These are phyloP conservation scores for Ceratobasidium sp. DNA, from an alignment of 1,284 basidiomycete genomes.

Conservation along the genomic window DNA sequence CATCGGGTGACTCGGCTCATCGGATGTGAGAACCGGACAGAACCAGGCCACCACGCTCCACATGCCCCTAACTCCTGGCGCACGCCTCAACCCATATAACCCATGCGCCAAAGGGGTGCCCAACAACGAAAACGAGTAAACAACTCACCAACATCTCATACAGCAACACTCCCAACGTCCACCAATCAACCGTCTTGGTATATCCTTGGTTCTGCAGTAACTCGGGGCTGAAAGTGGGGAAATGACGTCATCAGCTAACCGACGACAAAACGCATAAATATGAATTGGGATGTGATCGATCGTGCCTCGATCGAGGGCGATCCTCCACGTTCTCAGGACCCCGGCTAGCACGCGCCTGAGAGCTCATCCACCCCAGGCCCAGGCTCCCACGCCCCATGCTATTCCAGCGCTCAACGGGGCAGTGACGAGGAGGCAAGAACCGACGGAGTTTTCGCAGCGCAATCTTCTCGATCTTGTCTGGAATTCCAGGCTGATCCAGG, in stretches of 20 bases:
- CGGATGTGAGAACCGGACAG: not conserved
- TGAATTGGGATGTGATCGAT: constrained; percentile 1
- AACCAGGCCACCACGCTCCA: not conserved
- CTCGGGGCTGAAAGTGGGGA: constrained; percentile 63
- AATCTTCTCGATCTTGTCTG: not conserved
- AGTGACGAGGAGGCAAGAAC: too few relatives aligned
- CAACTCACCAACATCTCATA: constrained; percentile 93
- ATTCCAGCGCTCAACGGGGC: not conserved
- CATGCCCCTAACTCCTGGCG: not conserved
- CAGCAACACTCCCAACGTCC: constrained; percentile 95
- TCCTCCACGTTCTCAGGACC: not conserved
- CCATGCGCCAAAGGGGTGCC: not conserved
- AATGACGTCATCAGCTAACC: constrained; percentile 8
- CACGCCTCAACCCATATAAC: not conserved
- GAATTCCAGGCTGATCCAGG: not conserved
- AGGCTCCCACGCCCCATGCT: constrained; percentile 11
- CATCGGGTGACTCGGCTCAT: too few relatives aligned
- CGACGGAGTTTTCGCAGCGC: too few relatives aligned
- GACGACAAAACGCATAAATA: not conserved
- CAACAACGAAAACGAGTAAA: not conserved
- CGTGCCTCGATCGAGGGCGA: constrained; percentile 1
- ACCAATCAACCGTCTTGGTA: constrained; percentile 99
- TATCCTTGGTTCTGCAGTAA: constrained; percentile 96
- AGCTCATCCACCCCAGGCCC: not conserved
- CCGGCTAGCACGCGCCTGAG: not conserved